These are phyloP conservation scores for Astraeus odoratus DNA, from an alignment of 768 basidiomycete genomes.

Conservation along the genomic window DNA sequence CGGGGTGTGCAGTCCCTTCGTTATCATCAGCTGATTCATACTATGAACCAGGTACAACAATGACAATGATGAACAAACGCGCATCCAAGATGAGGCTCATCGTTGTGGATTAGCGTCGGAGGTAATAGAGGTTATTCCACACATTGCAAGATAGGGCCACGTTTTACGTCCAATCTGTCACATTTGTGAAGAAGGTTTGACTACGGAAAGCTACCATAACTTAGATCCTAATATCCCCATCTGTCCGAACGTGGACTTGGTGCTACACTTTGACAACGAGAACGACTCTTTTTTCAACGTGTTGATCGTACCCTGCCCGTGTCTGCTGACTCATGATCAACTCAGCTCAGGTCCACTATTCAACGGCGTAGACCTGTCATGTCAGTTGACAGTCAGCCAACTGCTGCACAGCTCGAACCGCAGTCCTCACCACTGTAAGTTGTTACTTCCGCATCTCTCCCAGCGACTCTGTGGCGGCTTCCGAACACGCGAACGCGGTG, in stretches of 20 bases:
- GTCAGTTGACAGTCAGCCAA: too few species aligned
- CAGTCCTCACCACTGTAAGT: too few species aligned
- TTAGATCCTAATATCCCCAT: background rate
- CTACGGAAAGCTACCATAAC: background rate
- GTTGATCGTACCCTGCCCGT: background rate
- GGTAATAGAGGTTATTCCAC: background rate
- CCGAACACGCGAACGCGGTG: background rate
- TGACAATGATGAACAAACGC: too few species aligned
- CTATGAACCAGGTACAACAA: too few species aligned
- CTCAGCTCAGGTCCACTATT: too few species aligned
- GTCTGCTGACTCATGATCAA: too few species aligned
- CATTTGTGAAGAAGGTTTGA: background rate
- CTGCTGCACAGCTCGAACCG: too few species aligned
- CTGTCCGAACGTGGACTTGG: background rate
- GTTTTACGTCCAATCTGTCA: background rate
- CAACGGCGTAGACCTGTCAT: too few species aligned
- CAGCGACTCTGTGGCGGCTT: background rate
- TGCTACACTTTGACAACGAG: background rate
- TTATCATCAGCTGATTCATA: too few species aligned
- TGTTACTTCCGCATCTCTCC: too few species aligned
- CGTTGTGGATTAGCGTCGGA: background rate
- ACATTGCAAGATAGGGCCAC: background rate
- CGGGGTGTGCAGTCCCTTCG: too few species aligned
- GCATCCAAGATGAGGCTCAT: too few species aligned
- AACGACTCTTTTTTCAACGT: background rate